Evolutionary conservation across 306 rosid species (phyloP).

Genomic region (Cicer bijugum): DNA sequence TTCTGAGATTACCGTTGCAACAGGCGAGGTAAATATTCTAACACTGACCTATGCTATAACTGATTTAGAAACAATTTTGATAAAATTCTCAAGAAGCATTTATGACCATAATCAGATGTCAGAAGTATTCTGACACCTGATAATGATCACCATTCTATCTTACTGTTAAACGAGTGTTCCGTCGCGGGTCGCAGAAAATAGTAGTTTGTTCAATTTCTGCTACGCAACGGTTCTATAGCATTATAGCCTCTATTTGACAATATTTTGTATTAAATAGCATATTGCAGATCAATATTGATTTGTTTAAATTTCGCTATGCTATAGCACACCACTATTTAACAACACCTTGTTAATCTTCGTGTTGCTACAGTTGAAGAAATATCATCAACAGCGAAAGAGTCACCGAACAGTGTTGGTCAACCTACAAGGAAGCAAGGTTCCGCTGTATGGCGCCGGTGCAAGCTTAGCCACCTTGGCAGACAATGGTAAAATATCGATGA

Average conservation of each 20-base stretch:
- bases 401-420: slow-evolving; percentile 51
- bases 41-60: not conserved
- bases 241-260: no score
- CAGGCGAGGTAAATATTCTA: slow-evolving; percentile 69
- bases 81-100: not conserved
- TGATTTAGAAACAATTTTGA: not conserved
- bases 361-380: slow-evolving; percentile 66
- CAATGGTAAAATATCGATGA: slow-evolving; percentile 60
- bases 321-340: no score
- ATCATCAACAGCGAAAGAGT: slow-evolving; percentile 76
- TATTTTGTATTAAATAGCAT: no score
- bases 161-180: no score
- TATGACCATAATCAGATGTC: no score
- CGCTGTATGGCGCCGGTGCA: slow-evolving; percentile 81
- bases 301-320: no score
- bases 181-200: no score
- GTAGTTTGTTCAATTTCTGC: no score
- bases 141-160: slow-evolving; percentile 11
- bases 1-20: slow-evolving; percentile 72
- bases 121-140: not conserved
- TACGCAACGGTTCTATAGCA: no score
- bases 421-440: slow-evolving; percentile 74
- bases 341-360: not conserved
- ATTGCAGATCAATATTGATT: no score
- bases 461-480: slow-evolving; percentile 54